These are phyloP conservation scores for Vigna angularis DNA, from an alignment of 306 rosid species.

Conservation along the genomic window DNA sequence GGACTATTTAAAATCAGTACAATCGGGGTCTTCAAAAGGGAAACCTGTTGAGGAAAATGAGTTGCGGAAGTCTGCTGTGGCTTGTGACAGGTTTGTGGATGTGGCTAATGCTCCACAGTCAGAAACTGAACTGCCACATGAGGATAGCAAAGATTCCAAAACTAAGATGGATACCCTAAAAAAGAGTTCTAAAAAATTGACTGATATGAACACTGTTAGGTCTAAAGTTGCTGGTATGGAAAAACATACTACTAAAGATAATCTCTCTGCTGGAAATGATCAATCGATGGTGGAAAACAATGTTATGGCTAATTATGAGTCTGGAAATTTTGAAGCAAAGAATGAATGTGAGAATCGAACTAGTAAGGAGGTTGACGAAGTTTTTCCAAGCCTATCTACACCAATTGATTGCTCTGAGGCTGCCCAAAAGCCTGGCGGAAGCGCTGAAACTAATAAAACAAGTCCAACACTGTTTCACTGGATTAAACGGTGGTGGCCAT, in stretches of 20 bases:
- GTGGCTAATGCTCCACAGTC: conserved; percentile 44
- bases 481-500: conserved; percentile 60
- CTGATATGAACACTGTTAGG: conserved; percentile 40
- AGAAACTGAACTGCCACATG: conserved; percentile 31
- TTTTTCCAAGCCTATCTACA: conserved; percentile 34
- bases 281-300: conserved; percentile 19
- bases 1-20: conserved; percentile 38
- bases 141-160: conserved; percentile 38
- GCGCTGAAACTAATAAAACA: conserved; percentile 41
- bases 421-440: conserved; percentile 45
- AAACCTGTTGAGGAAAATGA: conserved; percentile 36
- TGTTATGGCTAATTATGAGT: conserved; percentile 8
- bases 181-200: conserved; percentile 47
- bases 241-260: conserved; percentile 39
- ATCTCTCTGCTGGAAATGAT: conserved; percentile 46
- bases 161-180: conserved; percentile 47
- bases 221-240: conserved; percentile 47
- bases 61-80: conserved; percentile 18
- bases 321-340: conserved; percentile 45
- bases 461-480: conserved; percentile 51
- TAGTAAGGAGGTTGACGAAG: conserved; percentile 52
- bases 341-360: conserved; percentile 44
- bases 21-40: conserved; percentile 38
- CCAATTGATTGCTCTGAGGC: conserved; percentile 41
- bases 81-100: conserved; percentile 37